Conservation (phyloP, 1,284 basidiomycete genomes). For the Pascua sp. region DNA sequence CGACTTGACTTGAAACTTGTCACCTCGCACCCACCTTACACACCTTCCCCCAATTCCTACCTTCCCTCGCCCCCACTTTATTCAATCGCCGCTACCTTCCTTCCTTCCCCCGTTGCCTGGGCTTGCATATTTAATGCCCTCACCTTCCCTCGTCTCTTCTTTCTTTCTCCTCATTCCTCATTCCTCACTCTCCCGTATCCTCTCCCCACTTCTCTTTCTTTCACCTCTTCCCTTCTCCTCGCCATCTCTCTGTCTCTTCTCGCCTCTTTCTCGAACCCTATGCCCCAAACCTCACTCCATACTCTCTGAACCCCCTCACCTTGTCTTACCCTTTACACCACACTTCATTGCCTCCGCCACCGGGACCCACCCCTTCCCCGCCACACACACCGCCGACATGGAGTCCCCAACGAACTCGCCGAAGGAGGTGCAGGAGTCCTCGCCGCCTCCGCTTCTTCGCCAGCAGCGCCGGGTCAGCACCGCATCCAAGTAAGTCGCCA, state of each 20-base stretch:
- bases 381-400: neutral
- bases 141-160: neutral
- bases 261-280: too few species aligned
- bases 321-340: slow-evolving; percentile 6
- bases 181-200: neutral
- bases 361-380: slow-evolving; percentile 1
- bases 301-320: neutral
- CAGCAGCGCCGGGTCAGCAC: too few species aligned
- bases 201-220: neutral
- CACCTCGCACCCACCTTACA: too few species aligned
- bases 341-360: neutral
- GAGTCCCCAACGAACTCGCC: neutral
- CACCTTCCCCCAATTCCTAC: too few species aligned
- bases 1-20: too few species aligned
- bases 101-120: too few species aligned
- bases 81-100: too few species aligned
- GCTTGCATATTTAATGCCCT: neutral
- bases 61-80: too few species aligned
- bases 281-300: neutral
- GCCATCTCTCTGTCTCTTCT: neutral
- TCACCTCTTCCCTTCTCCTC: slow-evolving; percentile 2
- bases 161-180: neutral
- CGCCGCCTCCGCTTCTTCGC: too few species aligned
- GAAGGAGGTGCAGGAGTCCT: too few species aligned
- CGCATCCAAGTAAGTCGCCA: too few species aligned